Conservation (phyloP, 176 grass and related monocot genomes). For the Urochloa ruziziensis region DNA sequence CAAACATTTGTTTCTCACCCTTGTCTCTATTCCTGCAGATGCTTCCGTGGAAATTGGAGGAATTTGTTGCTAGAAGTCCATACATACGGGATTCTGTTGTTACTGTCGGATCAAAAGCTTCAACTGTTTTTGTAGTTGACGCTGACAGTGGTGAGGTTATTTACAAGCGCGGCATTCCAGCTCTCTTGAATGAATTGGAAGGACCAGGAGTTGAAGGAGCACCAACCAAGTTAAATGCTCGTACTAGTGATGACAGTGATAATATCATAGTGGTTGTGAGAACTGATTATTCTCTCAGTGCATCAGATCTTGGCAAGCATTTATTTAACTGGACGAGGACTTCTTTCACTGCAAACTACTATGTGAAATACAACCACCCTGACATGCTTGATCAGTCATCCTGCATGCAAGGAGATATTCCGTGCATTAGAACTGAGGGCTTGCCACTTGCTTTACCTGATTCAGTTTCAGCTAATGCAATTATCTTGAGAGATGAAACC, state of each 20-base stretch:
- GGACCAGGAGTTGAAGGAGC: slow-evolving; percentile 47
- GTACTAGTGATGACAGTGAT: slow-evolving; percentile 26
- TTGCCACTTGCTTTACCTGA: slow-evolving; percentile 49
- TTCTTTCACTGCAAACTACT: slow-evolving; percentile 69
- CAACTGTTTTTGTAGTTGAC: slow-evolving; percentile 69
- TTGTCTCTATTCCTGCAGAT: slow-evolving; percentile 46
- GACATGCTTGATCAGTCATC: slow-evolving; percentile 52
- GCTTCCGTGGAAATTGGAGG: slow-evolving; percentile 78
- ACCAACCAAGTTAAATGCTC: slow-evolving; percentile 58
- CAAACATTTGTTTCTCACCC: not conserved
- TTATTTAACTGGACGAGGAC: slow-evolving; percentile 84
- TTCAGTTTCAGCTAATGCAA: slow-evolving; percentile 31
- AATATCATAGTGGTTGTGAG: slow-evolving; percentile 74
- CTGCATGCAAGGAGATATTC: slow-evolving; percentile 46
- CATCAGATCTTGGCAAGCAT: slow-evolving; percentile 65
- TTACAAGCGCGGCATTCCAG: slow-evolving; percentile 62
- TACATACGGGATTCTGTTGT: slow-evolving; percentile 75
- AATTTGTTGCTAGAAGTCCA: slow-evolving; percentile 75
- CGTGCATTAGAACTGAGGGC: slow-evolving; percentile 46
- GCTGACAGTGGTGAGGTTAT: slow-evolving; percentile 80
- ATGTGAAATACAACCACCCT: slow-evolving; percentile 38
- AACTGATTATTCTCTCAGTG: slow-evolving; percentile 87
- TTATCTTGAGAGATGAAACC: slow-evolving; percentile 35
- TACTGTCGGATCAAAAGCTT: slow-evolving; percentile 78
- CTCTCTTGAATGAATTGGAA: slow-evolving; percentile 46